A percentile compares a stretch with the other conserved stretches of the same genome.
Conservation (phyloP, 148 eudicot species). For the Rhododendron kiyosumense region DNA sequence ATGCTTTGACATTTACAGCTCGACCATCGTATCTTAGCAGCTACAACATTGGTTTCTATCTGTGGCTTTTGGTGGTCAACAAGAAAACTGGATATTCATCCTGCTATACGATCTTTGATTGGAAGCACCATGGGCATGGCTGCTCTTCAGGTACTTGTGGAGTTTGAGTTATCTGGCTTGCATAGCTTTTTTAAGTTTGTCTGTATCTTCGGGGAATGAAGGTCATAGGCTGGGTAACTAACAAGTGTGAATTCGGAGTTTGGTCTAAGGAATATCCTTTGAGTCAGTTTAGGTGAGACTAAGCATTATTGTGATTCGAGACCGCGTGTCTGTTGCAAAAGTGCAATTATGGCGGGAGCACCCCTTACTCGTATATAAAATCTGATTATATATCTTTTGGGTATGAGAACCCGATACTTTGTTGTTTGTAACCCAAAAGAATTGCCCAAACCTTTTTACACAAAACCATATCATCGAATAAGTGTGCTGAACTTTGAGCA, state of each 20-base stretch:
- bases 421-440: neutral
- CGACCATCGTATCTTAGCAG: slow-evolving; percentile 92
- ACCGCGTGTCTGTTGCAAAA: neutral
- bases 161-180: slow-evolving; percentile 5
- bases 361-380: neutral
- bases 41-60: slow-evolving; percentile 64
- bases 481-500: neutral
- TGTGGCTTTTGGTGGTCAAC: slow-evolving; percentile 73
- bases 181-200: neutral
- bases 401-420: neutral
- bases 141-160: slow-evolving; percentile 69
- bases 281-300: neutral
- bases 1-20: slow-evolving; percentile 43
- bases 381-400: neutral
- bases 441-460: neutral
- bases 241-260: neutral
- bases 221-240: neutral
- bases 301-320: neutral
- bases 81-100: slow-evolving; percentile 84
- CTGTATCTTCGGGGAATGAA: neutral
- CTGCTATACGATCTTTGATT: slow-evolving; percentile 70
- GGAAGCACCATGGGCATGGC: slow-evolving; percentile 88
- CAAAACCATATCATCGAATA: neutral
- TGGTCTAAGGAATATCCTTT: neutral
- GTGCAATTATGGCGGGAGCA: neutral